phyloP scores from a whole-genome alignment of 306 rosid genomes.

The Casuarina cunninghamiana region DNA sequence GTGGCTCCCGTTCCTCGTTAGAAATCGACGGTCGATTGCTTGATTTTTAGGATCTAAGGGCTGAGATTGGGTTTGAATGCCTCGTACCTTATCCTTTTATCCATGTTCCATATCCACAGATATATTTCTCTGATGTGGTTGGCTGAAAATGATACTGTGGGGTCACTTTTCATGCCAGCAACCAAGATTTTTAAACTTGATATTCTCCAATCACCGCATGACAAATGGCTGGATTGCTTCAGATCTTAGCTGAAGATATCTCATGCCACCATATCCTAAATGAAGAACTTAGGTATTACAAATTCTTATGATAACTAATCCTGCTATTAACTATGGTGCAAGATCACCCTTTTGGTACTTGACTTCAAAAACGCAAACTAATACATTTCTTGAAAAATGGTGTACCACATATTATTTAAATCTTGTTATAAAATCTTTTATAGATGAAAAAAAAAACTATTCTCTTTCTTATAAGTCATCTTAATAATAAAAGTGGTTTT shows the following conservation, averaged over 20 bases:
- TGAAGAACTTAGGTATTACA: no score
- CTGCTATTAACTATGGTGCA: no score
- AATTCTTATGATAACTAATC: no score
- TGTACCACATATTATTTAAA: no score
- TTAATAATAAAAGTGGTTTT: no score
- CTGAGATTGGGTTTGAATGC: conserved; percentile 6
- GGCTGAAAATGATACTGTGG: conserved; percentile 59
- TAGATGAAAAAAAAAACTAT: no score
- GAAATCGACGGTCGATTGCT: conserved; percentile 40
- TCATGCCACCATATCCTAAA: no score
- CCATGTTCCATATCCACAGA: conserved; percentile 52
- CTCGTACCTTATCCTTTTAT: conserved; percentile 79
- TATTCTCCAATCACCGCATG: conserved; percentile 37
- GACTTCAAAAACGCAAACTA: no score
- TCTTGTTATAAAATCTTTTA: no score
- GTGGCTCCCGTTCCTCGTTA: conserved; percentile 51
- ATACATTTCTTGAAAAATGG: no score
- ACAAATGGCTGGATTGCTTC: conserved; percentile 44
- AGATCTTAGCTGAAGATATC: conserved; percentile 3
- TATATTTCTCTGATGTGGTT: conserved; percentile 52
- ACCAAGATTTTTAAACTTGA: conserved; percentile 8
- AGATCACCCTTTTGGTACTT: no score
- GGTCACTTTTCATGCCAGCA: conserved; percentile 25
- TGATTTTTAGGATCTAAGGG: conserved; percentile 59
- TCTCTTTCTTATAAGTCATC: no score